These are phyloP conservation scores for Ceratobasidium sp. DNA, from an alignment of 1,284 basidiomycete genomes.

Conservation along the genomic window DNA sequence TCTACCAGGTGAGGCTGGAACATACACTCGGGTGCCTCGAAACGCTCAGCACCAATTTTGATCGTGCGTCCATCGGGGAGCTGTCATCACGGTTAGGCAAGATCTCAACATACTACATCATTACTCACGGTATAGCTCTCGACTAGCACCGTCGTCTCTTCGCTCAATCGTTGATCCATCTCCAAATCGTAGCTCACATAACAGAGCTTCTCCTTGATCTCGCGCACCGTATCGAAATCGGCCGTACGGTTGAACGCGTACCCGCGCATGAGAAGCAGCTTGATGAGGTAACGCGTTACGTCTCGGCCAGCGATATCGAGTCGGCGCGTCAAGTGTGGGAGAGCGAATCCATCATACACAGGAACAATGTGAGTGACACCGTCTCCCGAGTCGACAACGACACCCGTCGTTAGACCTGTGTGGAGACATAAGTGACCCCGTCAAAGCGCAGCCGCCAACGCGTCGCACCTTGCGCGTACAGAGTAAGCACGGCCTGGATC, in stretches of 20 bases:
- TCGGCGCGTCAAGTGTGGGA: slow-evolving; percentile 92
- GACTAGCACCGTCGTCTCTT: slow-evolving; percentile 96
- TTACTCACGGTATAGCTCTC: slow-evolving; percentile 89
- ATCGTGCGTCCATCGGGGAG: slow-evolving; percentile 96
- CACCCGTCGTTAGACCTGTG: slow-evolving; percentile 98
- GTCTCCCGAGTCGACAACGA: slow-evolving; percentile 98
- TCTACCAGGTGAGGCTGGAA: slow-evolving; percentile 99
- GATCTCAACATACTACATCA: background rate
- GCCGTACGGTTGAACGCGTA: slow-evolving; percentile 99
- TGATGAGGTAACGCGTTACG: slow-evolving; percentile 98
- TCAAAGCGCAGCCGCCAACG: background rate
- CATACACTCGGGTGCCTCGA: slow-evolving; percentile 99
- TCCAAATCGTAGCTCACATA: slow-evolving; percentile 98
- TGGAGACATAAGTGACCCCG: too few relatives aligned
- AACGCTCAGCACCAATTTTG: slow-evolving; percentile 98
- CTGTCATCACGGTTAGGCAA: slow-evolving; percentile 51
- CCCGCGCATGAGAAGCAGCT: slow-evolving; percentile 95
- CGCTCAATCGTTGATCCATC: slow-evolving; percentile 89
- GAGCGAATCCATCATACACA: slow-evolving; percentile 94
- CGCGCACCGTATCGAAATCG: slow-evolving; percentile 97
- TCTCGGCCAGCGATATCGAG: slow-evolving; percentile 98
- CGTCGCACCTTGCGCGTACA: slow-evolving; percentile 94
- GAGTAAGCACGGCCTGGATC: slow-evolving; percentile 96
- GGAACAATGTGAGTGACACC: slow-evolving; percentile 99
- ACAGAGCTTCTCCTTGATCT: slow-evolving; percentile 99